Evolutionary conservation across 1,139 yeast species (phyloP), one percentile per base, ranked within the genome.

Genomic region (Debaryomycetaceae sp.): DNA sequence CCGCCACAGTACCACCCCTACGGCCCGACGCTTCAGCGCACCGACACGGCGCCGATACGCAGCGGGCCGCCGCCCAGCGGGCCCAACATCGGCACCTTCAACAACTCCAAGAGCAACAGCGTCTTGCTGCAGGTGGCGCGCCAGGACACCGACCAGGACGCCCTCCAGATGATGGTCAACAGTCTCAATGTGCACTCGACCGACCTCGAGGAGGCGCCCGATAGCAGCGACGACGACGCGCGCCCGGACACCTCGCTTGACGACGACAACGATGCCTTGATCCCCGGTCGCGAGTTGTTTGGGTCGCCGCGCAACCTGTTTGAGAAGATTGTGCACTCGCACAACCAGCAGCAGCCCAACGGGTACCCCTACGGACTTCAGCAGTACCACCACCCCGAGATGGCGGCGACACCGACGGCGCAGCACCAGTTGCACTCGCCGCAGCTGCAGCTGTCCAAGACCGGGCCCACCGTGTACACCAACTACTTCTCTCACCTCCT

Each of bases 101-200:
- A 47, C 23, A 42, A 47, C 16, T 18, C 32, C 5, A 17, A 20
- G 16, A 25, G 17, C 16, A 18, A 14, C 12, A 25, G 32, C 15
- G 10, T 30, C n/a, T 27, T 30, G 23, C 32, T 16, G 5, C 26
- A 27, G 8, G 6, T 19, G 10, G 34, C 53, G 12, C 51, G 73
- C 26, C 71, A 65, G 41, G 70, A 65, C 38, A 66, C 73, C 2
- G 67, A 65, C 37, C 63, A 57, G 29, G 73, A 66, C 44, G 63
- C 62, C 2, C 45, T 61, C 16, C 61, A 54, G 38, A 45, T 56
- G 16, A 56, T 58, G 61, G 53, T 63, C 7, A 55, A 55, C 33
- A 51, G 53, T 31, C 50, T 64, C 55, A 52, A 53, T 33, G 55
- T 65, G 18, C 60, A 54, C 30, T 55, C 51, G 23, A 69, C 65